Evolutionary conservation across 2,329 filamentous ascomycete species (phyloP), one percentile per base, ranked within the genome.

Genomic region (Aspergillus brasiliensis): DNA sequence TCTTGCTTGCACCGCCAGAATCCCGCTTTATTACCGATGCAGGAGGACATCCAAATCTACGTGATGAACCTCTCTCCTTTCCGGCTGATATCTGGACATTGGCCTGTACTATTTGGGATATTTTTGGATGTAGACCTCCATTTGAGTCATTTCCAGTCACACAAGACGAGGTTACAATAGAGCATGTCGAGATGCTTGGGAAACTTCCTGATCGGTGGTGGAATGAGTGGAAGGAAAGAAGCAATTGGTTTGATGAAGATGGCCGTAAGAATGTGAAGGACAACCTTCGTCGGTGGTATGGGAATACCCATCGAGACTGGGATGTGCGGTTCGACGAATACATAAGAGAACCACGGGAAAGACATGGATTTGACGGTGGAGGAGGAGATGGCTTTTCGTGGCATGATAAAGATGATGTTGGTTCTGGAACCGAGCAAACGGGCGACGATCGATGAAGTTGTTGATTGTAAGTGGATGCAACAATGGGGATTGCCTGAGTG

Each of bases 21-120:
- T 63, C 65, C 2, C 62, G 59, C 13, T 78, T n/a, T n/a, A n/a
- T 78, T 21, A 53, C 48, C 7, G 28, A 49, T 13, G 25, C 47
- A 1, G 47, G 37, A 17, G 68, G 71, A 38, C 67, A 69, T n/a
- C n/a, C n/a, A n/a, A n/a, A n/a, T n/a, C n/a, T n/a, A n/a, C n/a
- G n/a, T 13, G 58, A 53, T n/a, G 67, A 23, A 6, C 63, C 73
- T 2, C 69, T 77, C 13, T 69, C 70, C 1, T 73, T 71, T 38
- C 28, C 67, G 2, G 70, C 69, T 8, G 74, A 78, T 59, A 57
- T 62, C 10, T 66, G 61, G 61, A 65, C 57, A 6, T 57, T 66
- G 15, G 69, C 66, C 1, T 78, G 74, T 56, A 61, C 67, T 0
- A 71, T 78, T 13, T 78, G 70, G 63, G 69, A 65, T 38, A 62